Conservation (phyloP, 228 moss, liverwort and hornwort genomes). For the Sphagnum fallax region DNA sequence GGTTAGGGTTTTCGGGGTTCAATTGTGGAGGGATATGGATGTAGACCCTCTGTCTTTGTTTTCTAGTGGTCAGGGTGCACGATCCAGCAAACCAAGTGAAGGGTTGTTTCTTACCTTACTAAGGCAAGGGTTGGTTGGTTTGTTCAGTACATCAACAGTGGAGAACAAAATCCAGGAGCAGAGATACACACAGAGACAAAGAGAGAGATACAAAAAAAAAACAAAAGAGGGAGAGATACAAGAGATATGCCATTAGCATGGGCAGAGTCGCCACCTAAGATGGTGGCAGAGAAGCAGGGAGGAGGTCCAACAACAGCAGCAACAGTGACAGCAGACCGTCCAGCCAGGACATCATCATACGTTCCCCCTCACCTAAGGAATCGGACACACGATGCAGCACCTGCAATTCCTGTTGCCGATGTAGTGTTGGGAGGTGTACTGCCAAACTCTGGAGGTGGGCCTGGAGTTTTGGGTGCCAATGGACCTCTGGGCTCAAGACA, state of each 20-base stretch:
- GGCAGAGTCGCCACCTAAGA: neutral
- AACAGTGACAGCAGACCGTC: neutral
- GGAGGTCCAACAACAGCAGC: neutral
- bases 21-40: no score
- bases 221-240: no score
- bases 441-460: slow-evolving; percentile 22
- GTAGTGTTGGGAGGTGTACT: slow-evolving; percentile 8
- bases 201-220: no score
- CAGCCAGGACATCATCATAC: slow-evolving; percentile 39
- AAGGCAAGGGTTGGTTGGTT: no score
- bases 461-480: slow-evolving; percentile 20
- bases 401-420: slow-evolving; percentile 21
- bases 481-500: slow-evolving; percentile 29
- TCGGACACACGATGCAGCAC: slow-evolving; percentile 45
- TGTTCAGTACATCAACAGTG: no score
- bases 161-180: no score
- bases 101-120: no score
- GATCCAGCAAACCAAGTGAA: no score
- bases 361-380: slow-evolving; percentile 97
- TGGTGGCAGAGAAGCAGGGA: neutral
- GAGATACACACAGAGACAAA: no score
- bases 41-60: no score
- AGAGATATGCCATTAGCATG: neutral
- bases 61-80: no score
- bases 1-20: no score